Evolutionary conservation across 805 yeast genomes (phyloP).

Genomic region (Kodamaea kaohsiungensis): DNA sequence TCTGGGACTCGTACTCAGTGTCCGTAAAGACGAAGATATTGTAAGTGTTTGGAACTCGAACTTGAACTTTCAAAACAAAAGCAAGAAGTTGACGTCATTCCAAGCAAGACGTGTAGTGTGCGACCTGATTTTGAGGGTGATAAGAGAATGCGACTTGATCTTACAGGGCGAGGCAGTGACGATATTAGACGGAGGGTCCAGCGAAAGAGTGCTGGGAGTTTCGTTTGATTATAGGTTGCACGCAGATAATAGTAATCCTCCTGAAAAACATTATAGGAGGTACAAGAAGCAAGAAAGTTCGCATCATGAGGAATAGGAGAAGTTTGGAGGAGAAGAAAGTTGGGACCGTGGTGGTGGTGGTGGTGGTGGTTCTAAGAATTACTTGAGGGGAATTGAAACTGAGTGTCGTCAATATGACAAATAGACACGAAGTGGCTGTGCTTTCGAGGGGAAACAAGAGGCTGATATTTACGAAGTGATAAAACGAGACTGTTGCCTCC

Average conservation of each 20-base stretch:
- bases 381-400: not conserved
- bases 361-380: not conserved
- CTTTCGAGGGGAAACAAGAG: no score
- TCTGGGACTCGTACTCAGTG: conserved; percentile 59
- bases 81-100: conserved; percentile 40
- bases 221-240: conserved; percentile 50
- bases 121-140: conserved; percentile 46
- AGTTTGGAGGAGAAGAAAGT: not conserved
- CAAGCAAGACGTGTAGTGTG: conserved; percentile 47
- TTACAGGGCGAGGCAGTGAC: conserved; percentile 36
- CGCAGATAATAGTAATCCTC: conserved; percentile 27
- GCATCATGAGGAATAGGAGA: not conserved
- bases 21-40: conserved; percentile 59
- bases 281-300: conserved; percentile 2
- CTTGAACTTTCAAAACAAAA: conserved; percentile 32
- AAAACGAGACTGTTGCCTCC: no score
- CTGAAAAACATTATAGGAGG: conserved; percentile 9
- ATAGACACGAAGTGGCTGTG: no score
- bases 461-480: no score
- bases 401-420: no score
- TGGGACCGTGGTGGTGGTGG: not conserved
- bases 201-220: conserved; percentile 46
- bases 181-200: conserved; percentile 34
- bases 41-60: conserved; percentile 64
- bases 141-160: conserved; percentile 50